These are phyloP conservation scores for Colletotrichum gloeosporioides DNA, from an alignment of 2,329 filamentous ascomycete species.

Conservation along the genomic window DNA sequence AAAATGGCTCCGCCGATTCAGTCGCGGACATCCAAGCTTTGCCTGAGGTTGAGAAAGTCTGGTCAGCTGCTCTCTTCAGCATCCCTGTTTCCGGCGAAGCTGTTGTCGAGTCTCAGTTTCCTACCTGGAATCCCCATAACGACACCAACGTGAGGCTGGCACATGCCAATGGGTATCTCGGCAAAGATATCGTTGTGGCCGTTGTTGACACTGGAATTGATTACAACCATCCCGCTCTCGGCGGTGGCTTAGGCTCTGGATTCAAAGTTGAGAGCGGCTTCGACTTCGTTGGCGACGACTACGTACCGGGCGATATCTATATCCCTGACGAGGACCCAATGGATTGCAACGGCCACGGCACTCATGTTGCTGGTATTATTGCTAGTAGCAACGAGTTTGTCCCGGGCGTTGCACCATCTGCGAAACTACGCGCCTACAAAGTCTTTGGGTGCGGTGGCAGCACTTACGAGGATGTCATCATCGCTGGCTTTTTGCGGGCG, in stretches of 20 bases:
- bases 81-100: background rate
- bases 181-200: background rate
- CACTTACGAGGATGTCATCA: conserved; percentile 18
- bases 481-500: conserved; percentile 19
- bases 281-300: background rate
- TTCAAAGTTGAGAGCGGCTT: conserved; percentile 50
- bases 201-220: conserved; percentile 47
- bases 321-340: conserved; percentile 44
- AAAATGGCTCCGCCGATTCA: background rate
- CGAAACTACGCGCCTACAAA: conserved; percentile 43
- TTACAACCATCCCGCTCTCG: conserved; percentile 56
- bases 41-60: background rate
- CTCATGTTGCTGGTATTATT: conserved; percentile 2
- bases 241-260: conserved; percentile 56
- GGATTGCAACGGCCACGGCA: conserved; percentile 32
- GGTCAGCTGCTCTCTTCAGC: background rate
- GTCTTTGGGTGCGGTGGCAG: conserved; percentile 35
- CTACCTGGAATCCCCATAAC: conserved; percentile 1
- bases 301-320: conserved; percentile 30
- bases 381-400: conserved; percentile 34
- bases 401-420: conserved; percentile 44
- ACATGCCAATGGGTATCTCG: background rate
- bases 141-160: background rate
- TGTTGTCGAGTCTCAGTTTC: background rate
- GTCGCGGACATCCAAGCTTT: background rate